These are phyloP conservation scores for Saccharomyces pastorianus DNA, from an alignment of 1,139 yeast species.

Conservation along the genomic window DNA sequence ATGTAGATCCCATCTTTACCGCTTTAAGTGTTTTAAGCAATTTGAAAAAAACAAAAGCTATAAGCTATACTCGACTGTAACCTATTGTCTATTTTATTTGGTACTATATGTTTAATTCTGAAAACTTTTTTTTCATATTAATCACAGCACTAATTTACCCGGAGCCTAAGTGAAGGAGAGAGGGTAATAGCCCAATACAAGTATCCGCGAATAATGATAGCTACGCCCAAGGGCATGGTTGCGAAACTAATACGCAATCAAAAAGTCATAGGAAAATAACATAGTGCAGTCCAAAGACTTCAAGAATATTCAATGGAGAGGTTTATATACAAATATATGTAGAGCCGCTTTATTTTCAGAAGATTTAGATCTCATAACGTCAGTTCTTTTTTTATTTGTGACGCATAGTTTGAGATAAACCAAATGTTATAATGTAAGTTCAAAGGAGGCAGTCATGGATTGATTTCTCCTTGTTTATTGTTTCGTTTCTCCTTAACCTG, in stretches of 20 bases:
- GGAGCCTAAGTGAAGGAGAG: no score
- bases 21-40: background rate
- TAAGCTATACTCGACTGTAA: background rate
- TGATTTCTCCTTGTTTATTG: background rate
- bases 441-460: no score
- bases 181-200: background rate
- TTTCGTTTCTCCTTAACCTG: background rate
- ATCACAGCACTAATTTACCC: background rate
- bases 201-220: background rate
- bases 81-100: background rate
- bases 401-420: background rate
- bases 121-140: background rate
- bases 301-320: background rate
- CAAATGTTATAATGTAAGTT: no score
- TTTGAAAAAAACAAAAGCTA: background rate
- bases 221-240: background rate
- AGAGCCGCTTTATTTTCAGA: background rate
- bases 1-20: slow-evolving; percentile 23
- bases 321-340: background rate
- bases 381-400: background rate
- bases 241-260: background rate
- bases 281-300: background rate
- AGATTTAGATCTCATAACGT: background rate
- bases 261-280: background rate
- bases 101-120: background rate